Evolutionary conservation across 768 basidiomycete genomes (phyloP).

Genomic region (Gyrodon lividus): DNA sequence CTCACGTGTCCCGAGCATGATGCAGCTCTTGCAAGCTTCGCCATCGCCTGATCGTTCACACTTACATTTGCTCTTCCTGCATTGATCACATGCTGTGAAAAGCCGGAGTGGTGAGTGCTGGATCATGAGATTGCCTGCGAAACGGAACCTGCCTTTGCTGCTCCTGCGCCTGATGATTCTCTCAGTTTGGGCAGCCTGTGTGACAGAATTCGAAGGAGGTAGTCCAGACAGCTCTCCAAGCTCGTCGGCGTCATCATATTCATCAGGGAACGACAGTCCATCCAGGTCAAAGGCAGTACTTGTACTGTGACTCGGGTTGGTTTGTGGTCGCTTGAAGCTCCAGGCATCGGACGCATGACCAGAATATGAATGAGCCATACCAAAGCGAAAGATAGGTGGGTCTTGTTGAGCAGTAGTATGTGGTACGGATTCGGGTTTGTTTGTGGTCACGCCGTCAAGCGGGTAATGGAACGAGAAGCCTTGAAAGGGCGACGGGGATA

Average conservation of each 20-base stretch:
- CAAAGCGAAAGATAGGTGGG: constrained; percentile 24
- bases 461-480: constrained; percentile 25
- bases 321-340: constrained; percentile 19
- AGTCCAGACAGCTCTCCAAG: constrained; percentile 44
- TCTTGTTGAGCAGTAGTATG: constrained; percentile 1
- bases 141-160: constrained; percentile 59
- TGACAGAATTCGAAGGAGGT: constrained; percentile 20
- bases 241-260: constrained; percentile 62
- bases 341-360: constrained; percentile 18
- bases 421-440: not conserved
- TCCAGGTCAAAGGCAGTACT: constrained; percentile 24
- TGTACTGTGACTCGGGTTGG: constrained; percentile 6
- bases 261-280: constrained; percentile 52
- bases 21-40: constrained; percentile 75
- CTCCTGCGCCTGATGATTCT: constrained; percentile 67
- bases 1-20: constrained; percentile 69
- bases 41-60: constrained; percentile 65
- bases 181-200: constrained; percentile 31
- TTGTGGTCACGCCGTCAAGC: not conserved
- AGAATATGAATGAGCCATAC: constrained; percentile 21
- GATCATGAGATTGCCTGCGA: not conserved
- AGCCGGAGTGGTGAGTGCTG: not conserved
- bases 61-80: constrained; percentile 88
- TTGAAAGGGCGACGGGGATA: constrained; percentile 20
- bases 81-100: constrained; percentile 76